A percentile compares a stretch with the other conserved stretches of the same genome.
phyloP scores from a whole-genome alignment of 1,284 basidiomycete species.

The Ustilago bromivora region DNA sequence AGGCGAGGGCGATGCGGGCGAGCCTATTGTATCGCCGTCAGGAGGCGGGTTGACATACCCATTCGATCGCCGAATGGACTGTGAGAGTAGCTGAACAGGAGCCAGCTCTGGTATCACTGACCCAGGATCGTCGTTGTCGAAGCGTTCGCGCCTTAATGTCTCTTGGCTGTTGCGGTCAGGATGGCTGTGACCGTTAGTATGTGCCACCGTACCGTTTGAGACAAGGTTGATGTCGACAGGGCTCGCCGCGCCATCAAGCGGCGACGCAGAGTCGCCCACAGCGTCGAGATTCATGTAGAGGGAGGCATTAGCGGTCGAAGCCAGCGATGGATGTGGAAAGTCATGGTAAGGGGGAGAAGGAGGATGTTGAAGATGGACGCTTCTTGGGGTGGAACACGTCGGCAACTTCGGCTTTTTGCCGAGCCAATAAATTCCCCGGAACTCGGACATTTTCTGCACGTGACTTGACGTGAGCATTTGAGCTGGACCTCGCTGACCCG shows the following conservation, averaged over 20 bases:
- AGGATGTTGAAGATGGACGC: not conserved
- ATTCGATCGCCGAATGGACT: not conserved
- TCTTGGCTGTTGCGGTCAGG: conserved; percentile 21
- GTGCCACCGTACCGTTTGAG: not conserved
- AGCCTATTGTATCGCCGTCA: not conserved
- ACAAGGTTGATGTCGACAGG: not conserved
- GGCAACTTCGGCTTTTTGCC: conserved; percentile 6
- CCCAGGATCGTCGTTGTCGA: not conserved
- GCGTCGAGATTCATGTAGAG: conserved; percentile 25
- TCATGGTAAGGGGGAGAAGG: conserved; percentile 3
- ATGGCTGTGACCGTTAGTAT: not conserved
- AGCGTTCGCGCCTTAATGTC: conserved; percentile 20
- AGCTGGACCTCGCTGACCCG: too few species aligned
- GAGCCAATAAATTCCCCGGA: conserved; percentile 23
- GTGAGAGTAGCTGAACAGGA: not conserved
- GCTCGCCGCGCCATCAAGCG: not conserved
- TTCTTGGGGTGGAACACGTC: conserved; percentile 9
- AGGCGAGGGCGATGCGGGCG: not conserved
- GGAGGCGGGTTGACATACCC: not conserved
- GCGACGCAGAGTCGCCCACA: conserved; percentile 11
- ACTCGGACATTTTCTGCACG: conserved; percentile 16
- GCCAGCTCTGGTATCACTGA: not conserved
- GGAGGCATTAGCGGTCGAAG: conserved; percentile 16
- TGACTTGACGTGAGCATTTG: too few species aligned
- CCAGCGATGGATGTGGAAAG: not conserved